These are phyloP conservation scores for Excoecaria cochinchinensis DNA, from an alignment of 345 rosid genomes.

Conservation along the genomic window DNA sequence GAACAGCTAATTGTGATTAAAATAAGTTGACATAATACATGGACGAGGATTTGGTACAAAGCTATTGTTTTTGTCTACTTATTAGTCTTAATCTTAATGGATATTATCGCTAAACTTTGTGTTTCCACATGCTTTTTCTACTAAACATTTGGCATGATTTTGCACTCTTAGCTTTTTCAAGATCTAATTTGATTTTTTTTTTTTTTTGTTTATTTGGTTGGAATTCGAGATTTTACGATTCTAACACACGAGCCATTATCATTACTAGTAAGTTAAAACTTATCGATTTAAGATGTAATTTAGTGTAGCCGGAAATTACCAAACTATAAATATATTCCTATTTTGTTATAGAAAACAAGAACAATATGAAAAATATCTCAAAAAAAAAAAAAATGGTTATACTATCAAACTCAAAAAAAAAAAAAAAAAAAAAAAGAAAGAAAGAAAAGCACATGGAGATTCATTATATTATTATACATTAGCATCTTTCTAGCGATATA, in stretches of 20 bases:
- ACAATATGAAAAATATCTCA: not conserved
- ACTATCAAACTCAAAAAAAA: no score
- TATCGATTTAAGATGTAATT: no score
- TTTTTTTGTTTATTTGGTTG: no score
- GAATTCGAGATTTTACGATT: no score
- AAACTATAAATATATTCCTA: no score
- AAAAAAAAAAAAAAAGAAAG: not conserved
- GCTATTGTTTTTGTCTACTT: not conserved
- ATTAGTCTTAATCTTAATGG: conserved; percentile 11
- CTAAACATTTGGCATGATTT: not conserved
- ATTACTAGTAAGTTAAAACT: no score
- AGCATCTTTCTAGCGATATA: not conserved
- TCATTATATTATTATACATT: not conserved
- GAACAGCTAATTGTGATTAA: conserved; percentile 28
- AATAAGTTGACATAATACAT: not conserved
- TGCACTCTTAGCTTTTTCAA: no score
- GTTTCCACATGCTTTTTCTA: not conserved
- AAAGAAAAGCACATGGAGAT: no score
- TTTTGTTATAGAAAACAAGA: no score
- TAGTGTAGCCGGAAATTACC: no score
- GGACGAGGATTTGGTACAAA: conserved; percentile 14
- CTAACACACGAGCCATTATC: no score
- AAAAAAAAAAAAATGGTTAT: not conserved
- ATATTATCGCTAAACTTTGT: not conserved
- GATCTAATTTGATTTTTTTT: no score